These are phyloP conservation scores for Gryganskiella cystojenkinii DNA, from an alignment of 192 early-diverging fungal species.

Conservation along the genomic window DNA sequence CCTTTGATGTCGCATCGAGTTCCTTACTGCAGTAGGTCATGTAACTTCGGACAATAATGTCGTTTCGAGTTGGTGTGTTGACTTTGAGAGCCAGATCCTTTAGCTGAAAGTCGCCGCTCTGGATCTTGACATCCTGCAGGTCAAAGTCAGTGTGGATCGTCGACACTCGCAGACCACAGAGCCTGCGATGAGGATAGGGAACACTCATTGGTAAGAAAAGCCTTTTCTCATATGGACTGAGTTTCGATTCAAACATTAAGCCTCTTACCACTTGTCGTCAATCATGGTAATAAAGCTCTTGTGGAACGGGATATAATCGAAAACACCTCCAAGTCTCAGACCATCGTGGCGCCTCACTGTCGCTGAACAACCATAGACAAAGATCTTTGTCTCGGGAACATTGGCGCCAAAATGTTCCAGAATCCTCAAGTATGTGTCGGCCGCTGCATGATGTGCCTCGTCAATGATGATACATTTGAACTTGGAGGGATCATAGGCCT, in stretches of 20 bases:
- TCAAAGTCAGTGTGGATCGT: constrained; percentile 72
- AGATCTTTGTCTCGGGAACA: constrained; percentile 59
- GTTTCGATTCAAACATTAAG: too few species aligned
- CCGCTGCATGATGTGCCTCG: constrained; percentile 93
- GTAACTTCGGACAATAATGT: constrained; percentile 73
- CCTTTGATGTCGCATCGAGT: not conserved
- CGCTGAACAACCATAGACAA: constrained; percentile 95
- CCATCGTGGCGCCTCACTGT: constrained; percentile 91
- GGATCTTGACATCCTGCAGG: constrained; percentile 58
- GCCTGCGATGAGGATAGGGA: constrained; percentile 59
- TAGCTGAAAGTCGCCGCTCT: constrained; percentile 70
- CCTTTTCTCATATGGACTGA: not conserved
- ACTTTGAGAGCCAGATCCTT: constrained; percentile 65
- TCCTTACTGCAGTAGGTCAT: constrained; percentile 58
- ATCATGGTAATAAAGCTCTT: constrained; percentile 86
- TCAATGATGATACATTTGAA: constrained; percentile 95
- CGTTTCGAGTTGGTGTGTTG: constrained; percentile 68
- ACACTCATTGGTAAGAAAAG: not conserved
- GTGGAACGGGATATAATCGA: constrained; percentile 84
- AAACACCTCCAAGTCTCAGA: constrained; percentile 67
- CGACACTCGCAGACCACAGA: constrained; percentile 72
- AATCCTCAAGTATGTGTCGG: constrained; percentile 77
- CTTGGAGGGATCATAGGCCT: constrained; percentile 72
- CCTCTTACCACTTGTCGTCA: constrained; percentile 76
- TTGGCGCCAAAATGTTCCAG: constrained; percentile 74